Evolutionary conservation across 495 filamentous ascomycete genomes (phyloP).

Genomic region (Podospora pseudopauciseta): DNA sequence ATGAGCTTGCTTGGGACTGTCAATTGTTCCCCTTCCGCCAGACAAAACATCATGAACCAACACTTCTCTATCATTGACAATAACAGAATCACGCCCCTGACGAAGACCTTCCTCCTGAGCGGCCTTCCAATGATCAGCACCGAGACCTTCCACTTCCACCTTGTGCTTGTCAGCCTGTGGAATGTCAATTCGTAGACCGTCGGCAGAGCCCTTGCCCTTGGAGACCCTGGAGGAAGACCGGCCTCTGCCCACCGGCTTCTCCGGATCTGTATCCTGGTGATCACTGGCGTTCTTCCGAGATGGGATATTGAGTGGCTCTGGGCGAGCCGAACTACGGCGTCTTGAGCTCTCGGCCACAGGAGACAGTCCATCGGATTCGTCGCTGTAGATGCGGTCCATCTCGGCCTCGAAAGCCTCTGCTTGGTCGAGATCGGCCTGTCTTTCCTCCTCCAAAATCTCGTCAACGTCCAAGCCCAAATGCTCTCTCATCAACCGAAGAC

Average conservation of each 20-base stretch:
- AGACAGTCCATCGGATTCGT: slow-evolving; percentile 30
- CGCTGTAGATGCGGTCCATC: slow-evolving; percentile 52
- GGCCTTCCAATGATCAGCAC: slow-evolving; percentile 63
- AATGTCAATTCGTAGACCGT: slow-evolving; percentile 22
- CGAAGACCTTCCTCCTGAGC: slow-evolving; percentile 53
- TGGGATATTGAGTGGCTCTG: slow-evolving; percentile 16
- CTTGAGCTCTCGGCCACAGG: slow-evolving; percentile 31
- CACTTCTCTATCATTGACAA: slow-evolving; percentile 62
- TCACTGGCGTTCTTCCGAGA: slow-evolving; percentile 56
- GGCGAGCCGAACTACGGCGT: slow-evolving; percentile 12
- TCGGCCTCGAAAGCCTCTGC: slow-evolving; percentile 49
- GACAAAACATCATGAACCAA: slow-evolving; percentile 55
- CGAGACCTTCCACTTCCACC: slow-evolving; percentile 73
- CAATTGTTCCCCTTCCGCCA: slow-evolving; percentile 58
- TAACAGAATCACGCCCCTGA: slow-evolving; percentile 62
- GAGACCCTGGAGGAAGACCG: slow-evolving; percentile 42
- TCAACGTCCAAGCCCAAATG: slow-evolving; percentile 95
- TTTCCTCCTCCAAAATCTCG: slow-evolving; percentile 79
- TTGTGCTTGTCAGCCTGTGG: slow-evolving; percentile 56
- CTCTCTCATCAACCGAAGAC: slow-evolving; percentile 93
- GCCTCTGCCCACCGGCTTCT: slow-evolving; percentile 55
- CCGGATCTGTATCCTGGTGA: slow-evolving; percentile 79
- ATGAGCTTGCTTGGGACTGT: slow-evolving; percentile 44
- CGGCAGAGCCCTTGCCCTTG: slow-evolving; percentile 40
- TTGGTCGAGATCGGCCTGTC: slow-evolving; percentile 50